Evolutionary conservation across 306 rosid species (phyloP).

Genomic region (Vigna hirtella): DNA sequence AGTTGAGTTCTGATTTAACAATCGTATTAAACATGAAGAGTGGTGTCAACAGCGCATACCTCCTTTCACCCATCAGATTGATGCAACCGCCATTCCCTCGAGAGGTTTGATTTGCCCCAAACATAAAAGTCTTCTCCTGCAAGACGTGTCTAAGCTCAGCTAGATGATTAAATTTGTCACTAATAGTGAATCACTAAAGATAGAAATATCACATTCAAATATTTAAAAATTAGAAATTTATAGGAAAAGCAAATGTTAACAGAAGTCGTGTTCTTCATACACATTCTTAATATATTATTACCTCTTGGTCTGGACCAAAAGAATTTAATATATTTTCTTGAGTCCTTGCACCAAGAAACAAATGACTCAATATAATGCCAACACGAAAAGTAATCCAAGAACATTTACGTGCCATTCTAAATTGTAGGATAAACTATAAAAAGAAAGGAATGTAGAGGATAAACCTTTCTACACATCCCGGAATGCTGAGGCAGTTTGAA

Average conservation of each 20-base stretch:
- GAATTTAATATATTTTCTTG: conserved; percentile 75
- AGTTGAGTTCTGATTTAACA: conserved; percentile 6
- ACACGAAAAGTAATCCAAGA: conserved; percentile 39
- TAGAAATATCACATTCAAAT: conserved; percentile 19
- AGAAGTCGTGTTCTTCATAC: conserved; percentile 31
- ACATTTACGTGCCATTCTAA: conserved; percentile 37
- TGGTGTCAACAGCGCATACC: conserved; percentile 52
- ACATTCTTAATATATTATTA: conserved; percentile 38
- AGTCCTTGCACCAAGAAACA: conserved; percentile 78
- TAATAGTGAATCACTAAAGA: conserved; percentile 22
- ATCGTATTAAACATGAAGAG: conserved; percentile 3
- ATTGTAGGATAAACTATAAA: conserved; percentile 39
- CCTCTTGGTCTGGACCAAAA: conserved; percentile 68
- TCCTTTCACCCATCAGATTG: conserved; percentile 51
- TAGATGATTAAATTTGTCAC: conserved; percentile 46
- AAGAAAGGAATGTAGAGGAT: conserved; percentile 37
- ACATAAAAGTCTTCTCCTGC: conserved; percentile 62
- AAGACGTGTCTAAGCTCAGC: conserved; percentile 50
- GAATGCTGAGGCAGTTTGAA: conserved; percentile 58
- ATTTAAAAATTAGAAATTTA: background rate
- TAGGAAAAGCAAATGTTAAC: conserved; percentile 33
- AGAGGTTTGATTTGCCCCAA: conserved; percentile 61
- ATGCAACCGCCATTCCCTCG: conserved; percentile 54
- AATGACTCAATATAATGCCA: conserved; percentile 54
- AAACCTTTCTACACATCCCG: conserved; percentile 68